phyloP scores from a whole-genome alignment of 805 yeast species.

The Metschnikowia proteae region DNA sequence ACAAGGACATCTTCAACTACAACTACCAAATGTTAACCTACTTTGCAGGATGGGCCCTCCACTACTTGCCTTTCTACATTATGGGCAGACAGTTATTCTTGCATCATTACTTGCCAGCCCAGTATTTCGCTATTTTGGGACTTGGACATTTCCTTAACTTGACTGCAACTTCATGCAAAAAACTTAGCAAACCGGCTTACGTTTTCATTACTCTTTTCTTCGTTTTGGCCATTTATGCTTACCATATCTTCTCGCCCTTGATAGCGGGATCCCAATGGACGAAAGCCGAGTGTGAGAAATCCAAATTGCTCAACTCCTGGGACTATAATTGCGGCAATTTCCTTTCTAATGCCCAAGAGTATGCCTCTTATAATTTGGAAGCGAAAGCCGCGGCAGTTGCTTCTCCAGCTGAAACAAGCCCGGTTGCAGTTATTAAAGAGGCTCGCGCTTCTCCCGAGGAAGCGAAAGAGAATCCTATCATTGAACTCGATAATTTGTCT shows the following conservation, averaged over 20 bases:
- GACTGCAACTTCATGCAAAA: slow-evolving; percentile 34
- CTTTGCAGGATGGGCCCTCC: slow-evolving; percentile 66
- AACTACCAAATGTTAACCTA: slow-evolving; percentile 61
- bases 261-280: slow-evolving; percentile 84
- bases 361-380: slow-evolving; percentile 14
- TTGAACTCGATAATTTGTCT: not conserved
- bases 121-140: slow-evolving; percentile 79
- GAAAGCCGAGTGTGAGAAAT: slow-evolving; percentile 53
- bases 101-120: slow-evolving; percentile 91
- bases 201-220: slow-evolving; percentile 47
- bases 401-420: slow-evolving; percentile 7
- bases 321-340: slow-evolving; percentile 79
- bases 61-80: slow-evolving; percentile 70
- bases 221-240: slow-evolving; percentile 50
- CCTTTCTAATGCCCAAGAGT: slow-evolving; percentile 29
- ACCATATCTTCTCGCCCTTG: slow-evolving; percentile 62
- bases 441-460: slow-evolving; percentile 10
- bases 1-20: slow-evolving; percentile 58
- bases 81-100: slow-evolving; percentile 93
- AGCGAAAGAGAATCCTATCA: slow-evolving; percentile 5
- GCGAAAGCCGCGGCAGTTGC: not conserved
- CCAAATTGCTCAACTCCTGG: slow-evolving; percentile 68
- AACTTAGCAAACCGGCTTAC: slow-evolving; percentile 44
- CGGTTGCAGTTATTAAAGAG: slow-evolving; percentile 10
- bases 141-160: slow-evolving; percentile 66